Percentiles rank a stretch among this genome's conserved stretches.
Evolutionary conservation across 345 rosid genomes (phyloP).

Genomic region (Euphorbia pulcherrima): DNA sequence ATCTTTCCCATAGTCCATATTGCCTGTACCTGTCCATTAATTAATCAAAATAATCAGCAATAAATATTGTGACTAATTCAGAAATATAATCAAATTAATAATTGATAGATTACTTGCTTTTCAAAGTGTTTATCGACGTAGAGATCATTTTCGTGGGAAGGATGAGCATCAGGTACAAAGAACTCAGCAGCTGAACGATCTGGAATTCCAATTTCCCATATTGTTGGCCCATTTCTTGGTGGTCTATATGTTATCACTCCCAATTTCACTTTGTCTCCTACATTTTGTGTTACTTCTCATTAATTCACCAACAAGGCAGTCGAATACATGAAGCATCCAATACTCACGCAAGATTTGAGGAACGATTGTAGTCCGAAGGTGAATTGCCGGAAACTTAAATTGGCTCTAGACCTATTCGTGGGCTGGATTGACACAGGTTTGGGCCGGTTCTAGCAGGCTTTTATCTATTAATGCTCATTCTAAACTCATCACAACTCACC

Average conservation of each 20-base stretch:
- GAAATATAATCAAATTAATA: too few relatives aligned
- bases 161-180: slow-evolving; percentile 58
- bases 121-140: slow-evolving; percentile 17
- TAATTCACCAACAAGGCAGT: too few relatives aligned
- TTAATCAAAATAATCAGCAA: neutral
- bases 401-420: too few relatives aligned
- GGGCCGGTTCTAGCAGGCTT: too few relatives aligned
- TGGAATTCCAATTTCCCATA: slow-evolving; percentile 87
- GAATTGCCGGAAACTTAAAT: too few relatives aligned
- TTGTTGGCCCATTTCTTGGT: slow-evolving; percentile 67
- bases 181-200: slow-evolving; percentile 81
- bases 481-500: too few relatives aligned
- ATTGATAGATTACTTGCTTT: slow-evolving; percentile 24
- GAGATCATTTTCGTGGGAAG: slow-evolving; percentile 40
- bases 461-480: too few relatives aligned
- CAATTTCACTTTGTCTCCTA: slow-evolving; percentile 44
- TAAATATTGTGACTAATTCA: neutral
- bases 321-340: too few relatives aligned
- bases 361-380: too few relatives aligned
- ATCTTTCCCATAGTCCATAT: slow-evolving; percentile 30
- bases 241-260: slow-evolving; percentile 44
- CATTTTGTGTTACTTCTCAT: too few relatives aligned
- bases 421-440: too few relatives aligned
- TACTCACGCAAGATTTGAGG: too few relatives aligned
- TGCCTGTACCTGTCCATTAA: slow-evolving; percentile 20